Percentiles rank a stretch among this genome's conserved stretches.
These are phyloP conservation scores for Hypoxylon sp. DNA, from an alignment of 2,329 filamentous ascomycete species.

Conservation along the genomic window DNA sequence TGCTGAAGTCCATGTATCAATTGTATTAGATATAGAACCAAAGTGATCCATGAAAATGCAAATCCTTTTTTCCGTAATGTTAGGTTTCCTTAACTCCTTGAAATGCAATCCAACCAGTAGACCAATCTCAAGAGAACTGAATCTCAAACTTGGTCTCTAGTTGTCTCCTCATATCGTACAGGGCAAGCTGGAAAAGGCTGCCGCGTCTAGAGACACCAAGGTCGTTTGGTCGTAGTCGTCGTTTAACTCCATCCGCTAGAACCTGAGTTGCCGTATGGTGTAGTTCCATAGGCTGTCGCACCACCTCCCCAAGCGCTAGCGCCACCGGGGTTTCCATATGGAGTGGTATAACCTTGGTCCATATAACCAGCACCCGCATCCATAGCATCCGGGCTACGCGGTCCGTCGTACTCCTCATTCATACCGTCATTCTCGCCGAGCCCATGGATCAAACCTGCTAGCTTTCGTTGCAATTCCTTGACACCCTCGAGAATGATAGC, in stretches of 20 bases:
- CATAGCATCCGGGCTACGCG: slow-evolving; percentile 76
- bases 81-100: slow-evolving; percentile 44
- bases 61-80: slow-evolving; percentile 24
- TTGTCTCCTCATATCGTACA: slow-evolving; percentile 42
- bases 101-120: slow-evolving; percentile 29
- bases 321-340: slow-evolving; percentile 71
- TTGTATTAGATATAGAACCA: not conserved
- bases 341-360: slow-evolving; percentile 78
- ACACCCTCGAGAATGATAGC: slow-evolving; percentile 91
- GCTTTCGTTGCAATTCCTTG: slow-evolving; percentile 88
- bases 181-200: not conserved
- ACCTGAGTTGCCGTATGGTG: slow-evolving; percentile 67
- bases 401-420: slow-evolving; percentile 73
- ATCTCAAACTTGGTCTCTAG: slow-evolving; percentile 3
- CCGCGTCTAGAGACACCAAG: slow-evolving; percentile 3
- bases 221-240: not conserved
- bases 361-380: slow-evolving; percentile 68
- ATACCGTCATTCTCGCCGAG: slow-evolving; percentile 69
- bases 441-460: slow-evolving; percentile 82
- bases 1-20: not conserved
- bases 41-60: slow-evolving; percentile 10
- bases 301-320: slow-evolving; percentile 76
- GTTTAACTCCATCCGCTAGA: slow-evolving; percentile 63
- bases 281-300: slow-evolving; percentile 58
- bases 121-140: slow-evolving; percentile 17